These are phyloP conservation scores for Isatis tinctoria DNA, from an alignment of 345 rosid genomes.

Conservation along the genomic window DNA sequence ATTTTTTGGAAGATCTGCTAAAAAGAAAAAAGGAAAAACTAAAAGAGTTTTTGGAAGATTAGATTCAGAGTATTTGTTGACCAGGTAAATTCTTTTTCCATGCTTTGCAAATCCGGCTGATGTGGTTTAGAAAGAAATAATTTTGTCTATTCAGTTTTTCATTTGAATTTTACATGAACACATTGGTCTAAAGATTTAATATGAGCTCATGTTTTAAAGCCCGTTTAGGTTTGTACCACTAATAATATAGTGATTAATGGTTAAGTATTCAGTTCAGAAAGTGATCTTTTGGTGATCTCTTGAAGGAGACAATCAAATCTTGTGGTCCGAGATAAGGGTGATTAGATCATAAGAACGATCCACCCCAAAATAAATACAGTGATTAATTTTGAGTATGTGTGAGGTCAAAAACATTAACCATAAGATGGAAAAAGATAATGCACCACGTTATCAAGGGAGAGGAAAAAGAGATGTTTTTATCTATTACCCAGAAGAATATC, in stretches of 20 bases:
- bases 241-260: neutral
- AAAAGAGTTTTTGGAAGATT: neutral
- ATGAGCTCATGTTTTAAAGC: neutral
- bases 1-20: neutral
- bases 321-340: too few relatives aligned
- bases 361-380: neutral
- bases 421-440: neutral
- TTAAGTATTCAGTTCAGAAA: neutral
- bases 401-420: neutral
- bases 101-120: neutral
- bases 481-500: neutral
- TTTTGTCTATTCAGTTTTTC: neutral
- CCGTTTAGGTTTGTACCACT: neutral
- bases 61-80: neutral
- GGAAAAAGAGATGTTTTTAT: neutral
- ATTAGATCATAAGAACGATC: too few relatives aligned
- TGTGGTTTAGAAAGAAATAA: neutral
- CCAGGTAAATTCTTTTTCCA: neutral
- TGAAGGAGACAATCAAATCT: neutral
- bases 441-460: neutral
- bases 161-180: neutral
- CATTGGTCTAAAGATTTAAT: neutral
- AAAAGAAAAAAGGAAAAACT: neutral
- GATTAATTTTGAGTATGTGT: neutral
- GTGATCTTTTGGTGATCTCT: neutral